Conservation (phyloP, 106 monocot species). For the Acanthochlamys bracteata region DNA sequence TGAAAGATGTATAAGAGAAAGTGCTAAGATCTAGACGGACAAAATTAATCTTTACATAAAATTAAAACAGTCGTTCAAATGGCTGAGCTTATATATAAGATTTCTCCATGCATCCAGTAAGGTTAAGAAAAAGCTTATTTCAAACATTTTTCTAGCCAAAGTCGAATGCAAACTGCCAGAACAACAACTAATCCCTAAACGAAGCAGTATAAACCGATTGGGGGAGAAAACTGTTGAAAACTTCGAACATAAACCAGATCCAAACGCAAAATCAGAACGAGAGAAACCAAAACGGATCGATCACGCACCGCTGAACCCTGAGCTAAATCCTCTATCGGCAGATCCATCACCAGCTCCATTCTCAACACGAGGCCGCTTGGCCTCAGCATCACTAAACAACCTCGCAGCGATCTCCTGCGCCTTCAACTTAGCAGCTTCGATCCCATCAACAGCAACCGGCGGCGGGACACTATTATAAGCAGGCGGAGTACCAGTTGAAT, state of each 20-base stretch:
- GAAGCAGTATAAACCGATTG: no score
- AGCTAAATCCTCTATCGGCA: constrained; percentile 12
- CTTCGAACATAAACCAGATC: no score
- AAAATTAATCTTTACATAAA: not conserved
- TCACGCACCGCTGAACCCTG: not conserved
- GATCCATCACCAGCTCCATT: constrained; percentile 35
- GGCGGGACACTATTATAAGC: constrained; percentile 73
- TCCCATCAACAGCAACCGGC: constrained; percentile 36
- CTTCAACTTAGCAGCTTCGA: constrained; percentile 75
- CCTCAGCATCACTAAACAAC: constrained; percentile 69
- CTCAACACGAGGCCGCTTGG: constrained; percentile 70
- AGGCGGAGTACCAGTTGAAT: constrained; percentile 10
- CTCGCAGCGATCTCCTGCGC: constrained; percentile 82
- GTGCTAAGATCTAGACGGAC: not conserved
- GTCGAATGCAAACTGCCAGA: no score
- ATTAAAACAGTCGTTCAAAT: not conserved
- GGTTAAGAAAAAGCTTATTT: no score
- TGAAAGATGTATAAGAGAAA: not conserved
- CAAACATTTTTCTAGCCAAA: no score
- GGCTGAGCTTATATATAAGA: no score
- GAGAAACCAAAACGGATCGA: not conserved
- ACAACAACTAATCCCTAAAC: no score
- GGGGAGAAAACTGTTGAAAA: no score
- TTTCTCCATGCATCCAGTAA: no score
- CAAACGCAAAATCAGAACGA: no score